Evolutionary conservation across 257 asterid species (phyloP), one percentile per base, ranked within the genome.

Genomic region (Galeopsis tetrahit): DNA sequence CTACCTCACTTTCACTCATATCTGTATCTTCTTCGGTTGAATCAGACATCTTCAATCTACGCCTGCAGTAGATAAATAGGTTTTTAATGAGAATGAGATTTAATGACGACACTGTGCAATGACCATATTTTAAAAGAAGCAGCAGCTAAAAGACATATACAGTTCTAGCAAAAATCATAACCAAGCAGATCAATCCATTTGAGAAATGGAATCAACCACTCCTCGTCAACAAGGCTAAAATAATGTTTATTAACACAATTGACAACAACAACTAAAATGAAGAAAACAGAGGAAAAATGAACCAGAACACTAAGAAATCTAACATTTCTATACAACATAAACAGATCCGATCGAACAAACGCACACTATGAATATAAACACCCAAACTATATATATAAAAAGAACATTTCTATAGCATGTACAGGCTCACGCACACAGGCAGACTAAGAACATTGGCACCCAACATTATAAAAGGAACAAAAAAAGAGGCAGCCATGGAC

Each of bases 1-100:
- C 86, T 13, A 84, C 2, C 82, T 82, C 89, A 5, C 75, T 72
- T 10, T 84, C 85, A 21, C 85, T 77, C 40, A 82, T 72, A 51
- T 84, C 86, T 17, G 85, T 61, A 13, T 79, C 86, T 44, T 51
- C 81, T 60, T 82, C 83, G 1, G 61, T 63, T 3, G 68, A 79
- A 59, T 71, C 71, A 5, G 68, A 70, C 84, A 84, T 84, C 70
- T 72, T 81, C 63, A 31, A 60, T 15, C 14, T 32, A 34, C 21
- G 64, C 75, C 85, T 75, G 75, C 52, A 52, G 17, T 35, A 64
- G 36, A 59, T 9, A 33, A 61, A 10, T 43, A 59, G 14, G 6
- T 38, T 42, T 11, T 44, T 21, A 51, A 34, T 15, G 17, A 28
- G n/a, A 36, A 70, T 52, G 40, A 53, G 42, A 51, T 8, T 31